Evolutionary conservation across 371 early-diverging fungal genomes (phyloP), one percentile per base, ranked within the genome.

Genomic region (Mucor plumbeus): DNA sequence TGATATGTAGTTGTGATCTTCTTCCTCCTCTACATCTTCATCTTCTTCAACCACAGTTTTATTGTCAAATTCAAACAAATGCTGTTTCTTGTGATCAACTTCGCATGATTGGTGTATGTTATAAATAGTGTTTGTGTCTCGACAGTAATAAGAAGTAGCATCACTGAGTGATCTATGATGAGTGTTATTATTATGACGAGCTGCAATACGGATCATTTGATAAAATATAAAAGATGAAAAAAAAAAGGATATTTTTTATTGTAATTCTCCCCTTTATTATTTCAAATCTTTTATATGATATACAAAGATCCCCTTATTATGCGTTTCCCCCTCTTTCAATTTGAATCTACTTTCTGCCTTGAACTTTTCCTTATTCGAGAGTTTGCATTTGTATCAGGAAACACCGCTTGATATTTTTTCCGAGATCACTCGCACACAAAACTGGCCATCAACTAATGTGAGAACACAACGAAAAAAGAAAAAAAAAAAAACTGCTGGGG

Each of bases 401-500:
- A 11, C 5, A 11, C 26, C 21, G 53, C 31, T 53, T 53, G 53
- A 53, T 53, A 21, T 31, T 53, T 31, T 31, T 53, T 19, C 53
- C 53, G 53, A 4, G 38, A 38, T 38, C 38, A 38, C 9, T 3
- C 38, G 5, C 38, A 38, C 38, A 38, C 38, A 38, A 11, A 38
- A 26, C 26, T 1, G 26, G 3, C 26, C 38, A 38, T 11, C 38
- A 38, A 53, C 19, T 53, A 14, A 53, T 53, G 53, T 53, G 31
- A 61, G 36, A 61, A n/a, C n/a, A n/a, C n/a, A n/a, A n/a, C n/a
- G n/a, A n/a, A 48, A 61, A 38, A 48, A 47, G 48, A 35, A 43
- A 41, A 59, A 26, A 1, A 3, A 26, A 26, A 26, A 26, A 26
- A 26, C 26, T 26, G 3, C 26, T 26, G 26, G 26, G 26, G 26